phyloP scores from a whole-genome alignment of 2,329 filamentous ascomycete species.

The Neodidymelliopsis sp. region DNA sequence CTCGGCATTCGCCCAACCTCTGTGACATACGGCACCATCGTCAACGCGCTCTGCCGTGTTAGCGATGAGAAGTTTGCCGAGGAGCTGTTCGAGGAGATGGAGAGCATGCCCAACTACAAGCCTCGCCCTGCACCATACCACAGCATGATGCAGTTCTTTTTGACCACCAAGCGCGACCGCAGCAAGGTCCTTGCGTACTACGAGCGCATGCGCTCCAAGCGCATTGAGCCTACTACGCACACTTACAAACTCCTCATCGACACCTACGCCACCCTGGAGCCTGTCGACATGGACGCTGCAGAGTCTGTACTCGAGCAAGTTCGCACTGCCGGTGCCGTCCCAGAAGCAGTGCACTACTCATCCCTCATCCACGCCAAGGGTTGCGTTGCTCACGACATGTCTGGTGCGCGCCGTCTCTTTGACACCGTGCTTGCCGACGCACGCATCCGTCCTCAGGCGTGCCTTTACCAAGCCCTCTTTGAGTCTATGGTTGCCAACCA shows the following conservation, averaged over 20 bases:
- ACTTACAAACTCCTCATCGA: slow-evolving; percentile 98
- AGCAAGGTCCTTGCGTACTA: slow-evolving; percentile 93
- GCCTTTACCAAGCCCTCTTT: slow-evolving; percentile 94
- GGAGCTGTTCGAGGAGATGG: slow-evolving; percentile 99
- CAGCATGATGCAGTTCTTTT: slow-evolving; percentile 99
- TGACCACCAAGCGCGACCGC: slow-evolving; percentile 96
- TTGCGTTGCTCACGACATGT: slow-evolving; percentile 91
- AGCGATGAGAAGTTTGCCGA: slow-evolving; percentile 98
- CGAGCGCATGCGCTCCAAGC: slow-evolving; percentile 86
- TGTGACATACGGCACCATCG: slow-evolving; percentile 97
- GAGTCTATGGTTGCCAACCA: slow-evolving; percentile 98
- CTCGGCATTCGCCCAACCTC: slow-evolving; percentile 94
- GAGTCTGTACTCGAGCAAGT: slow-evolving; percentile 84
- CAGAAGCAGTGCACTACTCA: slow-evolving; percentile 94
- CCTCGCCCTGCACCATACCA: slow-evolving; percentile 97
- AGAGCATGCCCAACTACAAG: slow-evolving; percentile 98
- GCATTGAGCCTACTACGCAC: slow-evolving; percentile 90
- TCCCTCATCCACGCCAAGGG: slow-evolving; percentile 95
- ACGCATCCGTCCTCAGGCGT: slow-evolving; percentile 76
- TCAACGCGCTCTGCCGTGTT: slow-evolving; percentile 96
- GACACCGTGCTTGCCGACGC: slow-evolving; percentile 76
- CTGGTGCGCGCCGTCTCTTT: slow-evolving; percentile 81
- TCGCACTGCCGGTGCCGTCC: slow-evolving; percentile 73
- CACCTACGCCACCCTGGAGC: slow-evolving; percentile 91
- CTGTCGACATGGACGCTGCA: slow-evolving; percentile 85